Base-by-base conservation (phyloP, 140 eudicot species). In the Bidens hawaiensis region DNA sequence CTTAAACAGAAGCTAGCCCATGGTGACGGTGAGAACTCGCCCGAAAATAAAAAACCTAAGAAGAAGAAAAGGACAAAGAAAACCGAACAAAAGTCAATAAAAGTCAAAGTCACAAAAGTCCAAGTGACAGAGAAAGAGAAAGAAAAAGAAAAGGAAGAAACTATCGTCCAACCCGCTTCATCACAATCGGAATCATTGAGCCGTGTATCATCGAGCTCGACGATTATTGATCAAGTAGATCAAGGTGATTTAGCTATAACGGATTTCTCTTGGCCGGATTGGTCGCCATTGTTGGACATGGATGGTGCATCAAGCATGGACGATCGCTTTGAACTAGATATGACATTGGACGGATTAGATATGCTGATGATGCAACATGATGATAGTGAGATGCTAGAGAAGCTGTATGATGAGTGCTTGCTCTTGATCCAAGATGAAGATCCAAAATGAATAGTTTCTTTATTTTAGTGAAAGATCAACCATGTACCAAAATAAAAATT, bases 321-420 rank as follows among this genome's bases (percentile, higher is more conserved):
- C 27, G 60, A 19, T 50, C 49, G n/a, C 0, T 19, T 28, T 69
- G 60, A 30, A 24, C 52, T 41, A 17, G 64, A 71, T 33, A 14
- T 71, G 19, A 41, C 41, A 16, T 64, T 76, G 40, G 70, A 71
- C 28, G 65, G 41, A 0, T 54, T 53, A 38, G 84, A 79, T 69
- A 17, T 54, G 28, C 10, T 78, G n/a, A 54, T 65, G 72, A 41
- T 56, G 47, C 64, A 69, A 19, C 67, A 52, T 14, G 68, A 67
- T 25, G 71, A 72, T 34, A 73, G 49, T 8, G 10, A 58, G 11
- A 49, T 66, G 72, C 15, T 74, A 33, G 76, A 73, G 58, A 65
- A 68, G 41, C 22, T 79, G 33, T 79, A 79, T 33, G 70, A 74
- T 47, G 84, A 79, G 77, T 79, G 75, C 15, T 64, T 64, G 55